phyloP scores from a whole-genome alignment of 441 rosid genomes.

The Gossypium davidsonii region DNA sequence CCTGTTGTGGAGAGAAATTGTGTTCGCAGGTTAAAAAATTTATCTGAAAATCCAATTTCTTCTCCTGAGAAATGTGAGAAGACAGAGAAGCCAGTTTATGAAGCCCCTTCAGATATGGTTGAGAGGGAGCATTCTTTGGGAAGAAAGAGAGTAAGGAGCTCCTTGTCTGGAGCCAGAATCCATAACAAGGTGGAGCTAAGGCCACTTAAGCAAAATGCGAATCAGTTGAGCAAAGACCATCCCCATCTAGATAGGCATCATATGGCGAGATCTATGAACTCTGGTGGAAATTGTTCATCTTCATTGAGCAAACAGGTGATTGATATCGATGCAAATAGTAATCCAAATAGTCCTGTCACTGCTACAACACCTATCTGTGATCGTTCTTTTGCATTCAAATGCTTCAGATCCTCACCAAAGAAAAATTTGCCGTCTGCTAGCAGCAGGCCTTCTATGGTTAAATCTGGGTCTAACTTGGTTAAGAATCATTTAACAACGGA shows the following conservation, averaged over 20 bases:
- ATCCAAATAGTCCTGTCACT: slow-evolving; percentile 21
- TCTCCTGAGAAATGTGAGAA: slow-evolving; percentile 29
- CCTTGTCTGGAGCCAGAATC: slow-evolving; percentile 27
- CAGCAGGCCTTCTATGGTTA: slow-evolving; percentile 25
- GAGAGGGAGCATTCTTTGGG: slow-evolving; percentile 34
- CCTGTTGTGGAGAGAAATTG: slow-evolving; percentile 29
- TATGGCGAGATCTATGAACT: slow-evolving; percentile 23
- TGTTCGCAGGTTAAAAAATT: slow-evolving; percentile 30
- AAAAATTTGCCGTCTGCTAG: slow-evolving; percentile 30
- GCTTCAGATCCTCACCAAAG: slow-evolving; percentile 31
- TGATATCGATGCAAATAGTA: slow-evolving; percentile 20
- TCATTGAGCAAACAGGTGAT: slow-evolving; percentile 23
- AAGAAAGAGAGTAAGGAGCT: slow-evolving; percentile 39
- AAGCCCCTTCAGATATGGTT: slow-evolving; percentile 20
- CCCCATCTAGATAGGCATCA: slow-evolving; percentile 16
- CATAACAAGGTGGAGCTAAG: slow-evolving; percentile 24
- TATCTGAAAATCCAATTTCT: slow-evolving; percentile 31
- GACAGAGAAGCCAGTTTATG: slow-evolving; percentile 27
- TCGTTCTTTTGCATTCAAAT: slow-evolving; percentile 25
- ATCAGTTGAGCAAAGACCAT: slow-evolving; percentile 26
- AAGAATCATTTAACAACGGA: slow-evolving; percentile 30
- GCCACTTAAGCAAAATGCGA: slow-evolving; percentile 26
- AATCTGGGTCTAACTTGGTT: slow-evolving; percentile 25
- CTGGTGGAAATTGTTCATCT: slow-evolving; percentile 23
- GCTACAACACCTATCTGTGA: slow-evolving; percentile 21